Evolutionary conservation across 106 monocot genomes (phyloP).

Genomic region (Agapanthus africanus): DNA sequence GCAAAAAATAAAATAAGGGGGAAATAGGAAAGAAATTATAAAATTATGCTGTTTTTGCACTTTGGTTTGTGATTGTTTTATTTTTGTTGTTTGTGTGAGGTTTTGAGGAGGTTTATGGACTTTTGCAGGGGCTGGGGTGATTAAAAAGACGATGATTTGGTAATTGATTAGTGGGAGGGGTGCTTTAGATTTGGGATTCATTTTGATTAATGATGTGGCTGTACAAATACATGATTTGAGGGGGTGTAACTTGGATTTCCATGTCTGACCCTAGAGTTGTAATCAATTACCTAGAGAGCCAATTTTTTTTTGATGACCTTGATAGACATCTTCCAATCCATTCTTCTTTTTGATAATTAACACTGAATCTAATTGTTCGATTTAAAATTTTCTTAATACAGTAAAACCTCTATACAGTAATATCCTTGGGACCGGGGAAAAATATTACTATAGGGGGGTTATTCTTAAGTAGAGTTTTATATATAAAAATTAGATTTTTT

Average conservation of each 20-base stretch:
- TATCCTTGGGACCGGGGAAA: too few species aligned
- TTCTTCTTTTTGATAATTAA: too few species aligned
- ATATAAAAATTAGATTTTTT: too few species aligned
- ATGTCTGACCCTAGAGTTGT: not conserved
- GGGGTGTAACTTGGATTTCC: not conserved
- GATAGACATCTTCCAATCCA: not conserved
- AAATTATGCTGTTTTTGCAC: not conserved
- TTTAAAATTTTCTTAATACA: too few species aligned
- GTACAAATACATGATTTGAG: not conserved
- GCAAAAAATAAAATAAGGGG: not conserved
- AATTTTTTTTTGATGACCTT: not conserved
- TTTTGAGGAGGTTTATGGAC: not conserved
- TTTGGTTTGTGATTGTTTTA: not conserved
- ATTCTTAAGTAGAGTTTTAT: too few species aligned
- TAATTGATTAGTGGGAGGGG: too few species aligned
- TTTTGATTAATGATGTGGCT: not conserved
- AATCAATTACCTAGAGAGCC: not conserved
- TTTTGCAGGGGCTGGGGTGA: not conserved
- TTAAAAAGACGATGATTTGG: not conserved
- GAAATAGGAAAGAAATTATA: not conserved
- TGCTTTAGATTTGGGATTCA: not conserved
- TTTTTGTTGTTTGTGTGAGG: not conserved
- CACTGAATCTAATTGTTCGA: too few species aligned
- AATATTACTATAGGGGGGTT: too few species aligned
- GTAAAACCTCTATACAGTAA: too few species aligned